Evolutionary conservation across 2,329 filamentous ascomycete species (phyloP), one percentile per base, ranked within the genome.

Genomic region (Coniella vitis): DNA sequence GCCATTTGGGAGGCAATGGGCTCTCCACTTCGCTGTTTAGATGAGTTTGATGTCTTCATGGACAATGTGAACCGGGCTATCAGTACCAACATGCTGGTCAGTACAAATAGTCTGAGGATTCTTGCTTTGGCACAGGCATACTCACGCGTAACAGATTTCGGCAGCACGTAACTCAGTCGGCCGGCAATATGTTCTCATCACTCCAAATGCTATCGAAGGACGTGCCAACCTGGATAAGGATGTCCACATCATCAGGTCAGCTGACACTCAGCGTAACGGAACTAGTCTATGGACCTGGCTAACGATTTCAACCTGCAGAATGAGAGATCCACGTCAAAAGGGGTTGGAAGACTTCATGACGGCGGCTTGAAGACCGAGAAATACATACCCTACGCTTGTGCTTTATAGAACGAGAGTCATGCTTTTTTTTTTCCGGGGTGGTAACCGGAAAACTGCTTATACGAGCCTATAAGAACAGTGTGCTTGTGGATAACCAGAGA

Each of bases 41-140:
- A 98, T 67, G 93, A 98, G 67, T 98, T 97, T 62, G 93, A 98
- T 64, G 93, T 98, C 29, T 98, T 96, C 73, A 98, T 98, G 93
- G 93, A 98, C 67, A 89, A 86, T 57, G 88, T 97, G 51, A 98
- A 98, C 66, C 83, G 93, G 53, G 88, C 87, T 48, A 87, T 94
- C 58, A 94, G 88, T 63, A 95, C 95, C 59, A 86, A 87, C 55
- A 89, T 98, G 85, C 86, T 98, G 66, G 86, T 89, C 70, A 72
- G 83, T 75, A 38, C 39, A 36, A 12, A 1, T 20, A 7, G 10
- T 22, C 14, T 17, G 12, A 29, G 10, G 2, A 13, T 12, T 4
- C 37, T 9, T 25, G 17, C 29, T 19, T 29, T 10, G 25, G 16
- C 29, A 37, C 31, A 10, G 14, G 13, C n/a, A 20, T 35, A 50